A percentile compares a stretch with the other conserved stretches of the same genome.
phyloP scores from a whole-genome alignment of 2,329 filamentous ascomycete species.

The Cucurbitaria berberidis region DNA sequence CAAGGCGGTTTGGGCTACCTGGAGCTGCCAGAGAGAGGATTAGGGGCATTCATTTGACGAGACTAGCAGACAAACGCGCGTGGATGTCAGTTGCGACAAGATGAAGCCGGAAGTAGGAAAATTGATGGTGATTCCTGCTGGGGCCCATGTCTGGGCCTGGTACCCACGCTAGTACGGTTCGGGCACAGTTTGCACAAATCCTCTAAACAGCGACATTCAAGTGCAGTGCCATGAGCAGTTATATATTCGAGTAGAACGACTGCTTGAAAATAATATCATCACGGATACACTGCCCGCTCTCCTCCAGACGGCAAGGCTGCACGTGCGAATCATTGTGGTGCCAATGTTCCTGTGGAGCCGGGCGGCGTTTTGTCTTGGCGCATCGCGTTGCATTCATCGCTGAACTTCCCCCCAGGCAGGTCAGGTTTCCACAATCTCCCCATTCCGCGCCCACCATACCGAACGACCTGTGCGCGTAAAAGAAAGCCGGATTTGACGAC shows the following conservation, averaged over 20 bases:
- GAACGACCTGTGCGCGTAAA: slow-evolving; percentile 20
- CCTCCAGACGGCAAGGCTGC: background rate
- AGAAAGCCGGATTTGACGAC: background rate
- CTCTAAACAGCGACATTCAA: background rate
- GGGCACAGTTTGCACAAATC: slow-evolving; percentile 2
- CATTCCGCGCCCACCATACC: slow-evolving; percentile 17
- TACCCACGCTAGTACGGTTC: slow-evolving; percentile 9
- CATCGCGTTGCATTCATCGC: slow-evolving; percentile 32
- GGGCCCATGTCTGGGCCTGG: slow-evolving; percentile 12
- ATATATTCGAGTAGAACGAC: background rate
- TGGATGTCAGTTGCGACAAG: slow-evolving; percentile 20
- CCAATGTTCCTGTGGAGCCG: slow-evolving; percentile 10
- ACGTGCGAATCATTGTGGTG: background rate
- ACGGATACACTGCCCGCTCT: background rate
- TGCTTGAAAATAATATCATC: background rate
- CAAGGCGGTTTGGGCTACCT: slow-evolving; percentile 39
- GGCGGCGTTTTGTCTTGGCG: slow-evolving; percentile 30
- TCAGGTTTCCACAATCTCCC: slow-evolving; percentile 23
- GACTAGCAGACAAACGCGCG: slow-evolving; percentile 9
- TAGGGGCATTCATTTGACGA: slow-evolving; percentile 48
- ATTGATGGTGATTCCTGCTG: slow-evolving; percentile 10
- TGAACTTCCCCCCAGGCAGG: slow-evolving; percentile 32
- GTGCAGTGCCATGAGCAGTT: background rate
- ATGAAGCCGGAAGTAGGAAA: slow-evolving; percentile 12
- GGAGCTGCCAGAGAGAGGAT: slow-evolving; percentile 36